A percentile compares a stretch with the other conserved stretches of the same genome.
phyloP scores from a whole-genome alignment of 176 grass and related monocot genomes.

The Zoysia japonica region DNA sequence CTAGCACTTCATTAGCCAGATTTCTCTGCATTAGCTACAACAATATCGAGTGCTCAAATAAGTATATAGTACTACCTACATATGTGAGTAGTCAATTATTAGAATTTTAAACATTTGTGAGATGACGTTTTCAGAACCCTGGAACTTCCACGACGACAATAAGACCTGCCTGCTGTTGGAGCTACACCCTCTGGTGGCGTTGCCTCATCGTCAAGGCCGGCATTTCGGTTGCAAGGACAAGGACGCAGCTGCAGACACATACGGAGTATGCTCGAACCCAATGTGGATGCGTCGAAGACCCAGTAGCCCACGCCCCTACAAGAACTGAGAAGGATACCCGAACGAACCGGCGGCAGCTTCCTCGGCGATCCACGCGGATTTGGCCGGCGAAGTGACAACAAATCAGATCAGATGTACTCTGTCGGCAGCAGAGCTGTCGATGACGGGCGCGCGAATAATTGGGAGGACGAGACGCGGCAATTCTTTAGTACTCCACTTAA shows the following conservation, averaged over 20 bases:
- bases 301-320: background rate
- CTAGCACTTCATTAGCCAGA: too few species aligned
- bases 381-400: too few species aligned
- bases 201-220: background rate
- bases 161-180: background rate
- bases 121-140: background rate
- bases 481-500: background rate
- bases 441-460: constrained; percentile 8
- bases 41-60: too few species aligned
- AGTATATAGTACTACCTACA: too few species aligned
- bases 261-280: background rate
- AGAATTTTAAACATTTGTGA: background rate
- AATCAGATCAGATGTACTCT: background rate
- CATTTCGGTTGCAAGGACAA: background rate
- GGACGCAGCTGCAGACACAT: background rate
- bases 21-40: too few species aligned
- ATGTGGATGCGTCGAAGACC: background rate
- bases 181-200: background rate
- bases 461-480: background rate
- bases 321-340: background rate
- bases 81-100: too few species aligned
- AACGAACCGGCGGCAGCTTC: background rate
- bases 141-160: background rate
- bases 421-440: background rate
- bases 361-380: background rate